Conservation (phyloP, 2,329 filamentous ascomycete species). For the Penicillium sp. region DNA sequence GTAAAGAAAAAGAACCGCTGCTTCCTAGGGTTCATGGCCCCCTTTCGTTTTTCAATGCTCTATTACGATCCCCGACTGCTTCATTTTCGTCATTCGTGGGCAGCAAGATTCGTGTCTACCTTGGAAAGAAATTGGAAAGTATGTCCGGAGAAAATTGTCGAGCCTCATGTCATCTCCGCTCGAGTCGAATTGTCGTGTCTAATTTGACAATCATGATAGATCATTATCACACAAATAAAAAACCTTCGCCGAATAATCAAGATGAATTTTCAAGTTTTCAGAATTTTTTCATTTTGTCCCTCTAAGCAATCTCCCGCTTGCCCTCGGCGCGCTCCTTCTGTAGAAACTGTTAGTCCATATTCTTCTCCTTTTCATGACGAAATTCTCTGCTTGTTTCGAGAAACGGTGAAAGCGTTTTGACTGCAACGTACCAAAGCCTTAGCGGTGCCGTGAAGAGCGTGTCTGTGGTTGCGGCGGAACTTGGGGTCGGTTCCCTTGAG, state of each 20-base stretch:
- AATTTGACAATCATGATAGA: slow-evolving; percentile 11
- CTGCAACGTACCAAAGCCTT: slow-evolving; percentile 82
- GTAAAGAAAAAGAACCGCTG: background rate
- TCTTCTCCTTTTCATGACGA: background rate
- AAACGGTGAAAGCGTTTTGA: background rate
- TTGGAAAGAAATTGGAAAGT: background rate
- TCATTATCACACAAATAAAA: slow-evolving; percentile 9
- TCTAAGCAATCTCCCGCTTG: slow-evolving; percentile 82
- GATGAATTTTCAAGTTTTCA: background rate
- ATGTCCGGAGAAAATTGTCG: slow-evolving; percentile 1
- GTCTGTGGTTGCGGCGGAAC: slow-evolving; percentile 99
- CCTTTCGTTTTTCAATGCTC: background rate
- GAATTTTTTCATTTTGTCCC: slow-evolving; percentile 18
- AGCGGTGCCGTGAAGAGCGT: slow-evolving; percentile 98
- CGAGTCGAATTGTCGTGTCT: slow-evolving; percentile 16
- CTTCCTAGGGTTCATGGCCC: background rate
- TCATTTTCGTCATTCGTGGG: background rate
- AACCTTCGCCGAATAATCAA: slow-evolving; percentile 10
- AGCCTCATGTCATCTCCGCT: slow-evolving; percentile 5
- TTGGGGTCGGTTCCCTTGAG: slow-evolving; percentile 99
- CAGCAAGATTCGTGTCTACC: background rate
- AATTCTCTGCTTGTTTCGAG: background rate
- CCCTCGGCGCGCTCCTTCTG: slow-evolving; percentile 98
- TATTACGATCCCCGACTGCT: background rate
- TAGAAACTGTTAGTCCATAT: slow-evolving; percentile 33